Evolutionary conservation across 257 asterid species (phyloP).

Genomic region (Nicotiana attenuata): DNA sequence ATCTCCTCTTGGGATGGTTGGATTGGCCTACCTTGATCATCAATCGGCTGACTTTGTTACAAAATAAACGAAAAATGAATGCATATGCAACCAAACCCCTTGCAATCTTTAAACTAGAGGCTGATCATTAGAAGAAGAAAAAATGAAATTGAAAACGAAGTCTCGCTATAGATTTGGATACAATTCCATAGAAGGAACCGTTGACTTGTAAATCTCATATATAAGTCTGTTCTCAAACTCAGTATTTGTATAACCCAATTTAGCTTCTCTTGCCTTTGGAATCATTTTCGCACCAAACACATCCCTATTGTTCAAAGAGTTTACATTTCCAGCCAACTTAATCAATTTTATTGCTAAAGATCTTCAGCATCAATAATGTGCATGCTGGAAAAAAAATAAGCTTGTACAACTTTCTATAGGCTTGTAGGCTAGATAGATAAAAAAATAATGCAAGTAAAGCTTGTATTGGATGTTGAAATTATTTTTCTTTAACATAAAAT

Average conservation of each 20-base stretch:
- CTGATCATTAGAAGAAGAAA: background rate
- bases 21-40: no score
- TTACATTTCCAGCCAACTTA: slow-evolving; percentile 18
- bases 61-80: background rate
- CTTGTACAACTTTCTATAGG: background rate
- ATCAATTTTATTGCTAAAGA: slow-evolving; percentile 9
- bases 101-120: background rate
- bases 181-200: slow-evolving; percentile 55
- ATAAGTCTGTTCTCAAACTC: slow-evolving; percentile 61
- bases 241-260: slow-evolving; percentile 16
- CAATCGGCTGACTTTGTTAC: background rate
- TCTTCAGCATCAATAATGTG: no score
- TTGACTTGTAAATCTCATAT: slow-evolving; percentile 69
- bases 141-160: background rate
- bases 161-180: slow-evolving; percentile 9
- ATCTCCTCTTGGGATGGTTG: no score
- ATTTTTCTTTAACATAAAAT: background rate
- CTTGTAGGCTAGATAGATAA: background rate
- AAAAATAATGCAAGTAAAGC: background rate
- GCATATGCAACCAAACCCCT: background rate
- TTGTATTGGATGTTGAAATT: background rate
- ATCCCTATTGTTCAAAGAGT: slow-evolving; percentile 11
- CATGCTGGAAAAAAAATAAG: background rate
- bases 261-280: slow-evolving; percentile 16
- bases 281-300: slow-evolving; percentile 13